Conservation (phyloP, 805 yeast species). For the Yamadazyma scolyti region DNA sequence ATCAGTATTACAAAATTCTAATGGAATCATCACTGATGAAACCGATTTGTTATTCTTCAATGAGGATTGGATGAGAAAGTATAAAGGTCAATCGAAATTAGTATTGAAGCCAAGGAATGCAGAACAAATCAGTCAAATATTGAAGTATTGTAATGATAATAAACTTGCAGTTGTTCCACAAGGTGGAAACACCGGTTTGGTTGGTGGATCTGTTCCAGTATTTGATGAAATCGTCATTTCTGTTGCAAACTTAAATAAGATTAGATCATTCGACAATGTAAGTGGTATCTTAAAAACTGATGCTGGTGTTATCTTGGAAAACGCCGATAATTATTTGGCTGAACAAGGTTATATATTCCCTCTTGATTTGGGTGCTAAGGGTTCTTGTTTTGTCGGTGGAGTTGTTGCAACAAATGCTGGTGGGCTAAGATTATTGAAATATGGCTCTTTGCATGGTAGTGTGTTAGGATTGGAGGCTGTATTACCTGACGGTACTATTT, state of each 20-base stretch:
- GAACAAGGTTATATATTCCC: conserved; percentile 91
- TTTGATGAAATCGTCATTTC: conserved; percentile 86
- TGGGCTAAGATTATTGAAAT: conserved; percentile 80
- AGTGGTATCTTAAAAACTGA: conserved; percentile 87
- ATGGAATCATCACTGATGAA: conserved; percentile 48
- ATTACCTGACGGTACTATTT: conserved; percentile 82
- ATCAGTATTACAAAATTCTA: conserved; percentile 49
- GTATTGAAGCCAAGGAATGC: conserved; percentile 81
- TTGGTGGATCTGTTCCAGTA: conserved; percentile 90
- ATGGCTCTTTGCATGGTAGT: conserved; percentile 90
- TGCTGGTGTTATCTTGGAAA: conserved; percentile 86
- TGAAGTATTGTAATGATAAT: conserved; percentile 75
- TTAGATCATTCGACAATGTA: conserved; percentile 75
- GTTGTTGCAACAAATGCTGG: conserved; percentile 96
- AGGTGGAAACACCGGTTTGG: conserved; percentile 96
- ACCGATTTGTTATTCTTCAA: conserved; percentile 71
- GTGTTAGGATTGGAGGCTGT: conserved; percentile 91
- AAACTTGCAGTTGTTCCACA: conserved; percentile 88
- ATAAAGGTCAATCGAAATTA: conserved; percentile 78
- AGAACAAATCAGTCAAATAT: conserved; percentile 69
- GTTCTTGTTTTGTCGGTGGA: conserved; percentile 95
- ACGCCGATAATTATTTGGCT: conserved; percentile 72
- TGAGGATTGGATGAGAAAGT: conserved; percentile 94
- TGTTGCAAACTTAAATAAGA: conserved; percentile 64
- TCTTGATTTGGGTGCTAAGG: conserved; percentile 92